These are phyloP conservation scores for Rhizopogon hawkerae DNA, from an alignment of 1,284 basidiomycete genomes.

Conservation along the genomic window DNA sequence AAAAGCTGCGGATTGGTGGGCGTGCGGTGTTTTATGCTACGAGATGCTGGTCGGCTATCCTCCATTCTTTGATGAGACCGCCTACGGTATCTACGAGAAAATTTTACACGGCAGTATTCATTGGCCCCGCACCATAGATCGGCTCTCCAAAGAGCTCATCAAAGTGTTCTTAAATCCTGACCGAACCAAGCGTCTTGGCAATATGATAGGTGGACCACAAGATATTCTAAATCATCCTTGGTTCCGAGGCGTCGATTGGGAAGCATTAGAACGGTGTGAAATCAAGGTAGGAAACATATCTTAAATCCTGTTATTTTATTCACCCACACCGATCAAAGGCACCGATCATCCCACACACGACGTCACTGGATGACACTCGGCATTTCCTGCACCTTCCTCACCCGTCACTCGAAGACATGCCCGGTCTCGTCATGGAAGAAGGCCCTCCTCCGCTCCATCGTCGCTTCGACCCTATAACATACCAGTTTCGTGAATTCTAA, in stretches of 20 bases:
- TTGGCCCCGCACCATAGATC: conserved; percentile 86
- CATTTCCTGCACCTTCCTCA: conserved; percentile 72
- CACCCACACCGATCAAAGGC: conserved; percentile 39
- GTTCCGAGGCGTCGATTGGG: conserved; percentile 92
- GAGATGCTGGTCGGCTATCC: conserved; percentile 95
- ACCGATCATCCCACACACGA: conserved; percentile 72
- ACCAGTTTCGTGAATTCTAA: conserved; percentile 70
- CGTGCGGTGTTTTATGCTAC: conserved; percentile 92
- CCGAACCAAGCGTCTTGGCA: conserved; percentile 85
- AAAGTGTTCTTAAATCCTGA: conserved; percentile 91
- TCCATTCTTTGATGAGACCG: conserved; percentile 90
- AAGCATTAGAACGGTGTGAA: conserved; percentile 68
- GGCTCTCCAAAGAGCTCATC: conserved; percentile 65
- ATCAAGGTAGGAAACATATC: conserved; percentile 47
- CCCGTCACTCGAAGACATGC: conserved; percentile 69
- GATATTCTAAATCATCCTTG: conserved; percentile 93
- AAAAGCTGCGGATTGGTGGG: conserved; percentile 99
- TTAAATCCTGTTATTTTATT: conserved; percentile 2
- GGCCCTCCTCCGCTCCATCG: conserved; percentile 45
- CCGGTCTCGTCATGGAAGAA: conserved; percentile 61
- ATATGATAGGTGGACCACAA: conserved; percentile 88
- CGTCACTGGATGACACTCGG: conserved; percentile 69
- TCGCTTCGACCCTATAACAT: conserved; percentile 55
- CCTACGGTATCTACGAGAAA: conserved; percentile 94
- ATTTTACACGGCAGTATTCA: conserved; percentile 87